Base-by-base conservation (phyloP, 2,329 filamentous ascomycete genomes). In the Aspergillus flavus region DNA sequence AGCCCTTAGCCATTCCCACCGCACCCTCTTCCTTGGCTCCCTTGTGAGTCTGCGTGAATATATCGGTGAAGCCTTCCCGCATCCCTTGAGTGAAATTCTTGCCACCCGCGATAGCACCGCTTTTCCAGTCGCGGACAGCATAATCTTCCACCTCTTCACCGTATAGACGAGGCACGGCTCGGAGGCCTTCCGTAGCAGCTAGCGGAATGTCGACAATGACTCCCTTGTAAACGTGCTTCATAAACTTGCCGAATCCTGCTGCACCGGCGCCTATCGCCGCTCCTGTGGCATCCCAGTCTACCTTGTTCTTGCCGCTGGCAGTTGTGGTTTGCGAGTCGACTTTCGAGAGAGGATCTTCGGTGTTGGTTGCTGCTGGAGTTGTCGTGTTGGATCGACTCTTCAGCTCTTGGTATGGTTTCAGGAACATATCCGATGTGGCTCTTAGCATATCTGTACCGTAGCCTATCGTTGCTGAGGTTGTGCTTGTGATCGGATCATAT, bases 161-260 rank as follows among this genome's bases (percentile, higher is more conserved):
- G 59, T 79, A 80, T 6, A 80, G 61, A 19, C 64, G 72, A 0
- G 79, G 79, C 1, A 76, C 66, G 4, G 71, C 71, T 30, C 73
- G 71, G 14, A 80, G 64, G 0, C 78, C 78, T 58, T 80, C 76
- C 1, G 78, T 64, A 4, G 73, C 57, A 1, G 79, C 78, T 4
- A 75, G 67, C 0, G 78, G 78, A 28, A 80, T 64, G 54, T 80
- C 76, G 1, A 80, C 73, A 3, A 76, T 54, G 0, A 70, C 53
- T 7, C 77, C 78, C 59, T 78, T 79, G 59, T 68, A 69, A 41
- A 72, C 69, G 11, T 64, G 64, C 4, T 67, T 69, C 3, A 69
- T 50, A 30, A 76, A 65, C 14, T 72, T 72, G 9, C 69, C 71
- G 1, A 77, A 45, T 6, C 70, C 63, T 11, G 70, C 71, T 1